A percentile compares a stretch with the other conserved stretches of the same genome.
phyloP scores from a whole-genome alignment of 2,329 filamentous ascomycete genomes.

The Colletotrichum liriopes region DNA sequence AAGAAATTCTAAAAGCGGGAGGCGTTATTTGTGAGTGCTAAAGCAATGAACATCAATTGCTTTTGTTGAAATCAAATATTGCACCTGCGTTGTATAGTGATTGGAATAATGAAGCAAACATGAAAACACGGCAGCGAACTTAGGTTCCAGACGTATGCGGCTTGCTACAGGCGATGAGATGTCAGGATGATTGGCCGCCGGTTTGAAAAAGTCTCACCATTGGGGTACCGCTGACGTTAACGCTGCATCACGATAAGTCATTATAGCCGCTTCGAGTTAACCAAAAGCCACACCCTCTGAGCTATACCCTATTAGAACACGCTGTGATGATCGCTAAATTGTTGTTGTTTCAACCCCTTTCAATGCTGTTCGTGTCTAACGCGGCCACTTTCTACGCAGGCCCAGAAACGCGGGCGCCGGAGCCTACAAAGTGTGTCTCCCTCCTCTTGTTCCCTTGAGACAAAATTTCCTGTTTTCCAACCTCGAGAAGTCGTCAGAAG shows the following conservation, averaged over 20 bases:
- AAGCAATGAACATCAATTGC: too few species aligned
- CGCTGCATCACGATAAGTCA: not conserved
- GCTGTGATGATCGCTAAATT: not conserved
- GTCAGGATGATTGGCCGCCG: not conserved
- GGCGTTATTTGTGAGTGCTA: too few species aligned
- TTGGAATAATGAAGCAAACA: not conserved
- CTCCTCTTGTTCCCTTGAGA: not conserved
- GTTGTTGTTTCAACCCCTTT: not conserved
- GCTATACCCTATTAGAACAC: not conserved
- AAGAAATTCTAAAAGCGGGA: too few species aligned
- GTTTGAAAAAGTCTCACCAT: not conserved
- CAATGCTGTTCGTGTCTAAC: not conserved
- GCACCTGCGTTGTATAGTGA: not conserved
- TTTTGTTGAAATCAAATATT: not conserved
- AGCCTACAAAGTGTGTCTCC: not conserved
- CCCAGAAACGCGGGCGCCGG: not conserved
- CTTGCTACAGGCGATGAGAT: not conserved
- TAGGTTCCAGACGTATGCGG: slow-evolving; percentile 1
- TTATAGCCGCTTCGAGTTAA: not conserved
- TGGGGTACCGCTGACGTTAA: slow-evolving; percentile 4
- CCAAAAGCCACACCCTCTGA: slow-evolving; percentile 5
- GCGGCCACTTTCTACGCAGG: not conserved
- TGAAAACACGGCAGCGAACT: not conserved
- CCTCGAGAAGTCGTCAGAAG: too few species aligned
- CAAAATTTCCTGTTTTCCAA: not conserved